phyloP scores from a whole-genome alignment of 768 basidiomycete species.

The Vishniacozyma victoriae region DNA sequence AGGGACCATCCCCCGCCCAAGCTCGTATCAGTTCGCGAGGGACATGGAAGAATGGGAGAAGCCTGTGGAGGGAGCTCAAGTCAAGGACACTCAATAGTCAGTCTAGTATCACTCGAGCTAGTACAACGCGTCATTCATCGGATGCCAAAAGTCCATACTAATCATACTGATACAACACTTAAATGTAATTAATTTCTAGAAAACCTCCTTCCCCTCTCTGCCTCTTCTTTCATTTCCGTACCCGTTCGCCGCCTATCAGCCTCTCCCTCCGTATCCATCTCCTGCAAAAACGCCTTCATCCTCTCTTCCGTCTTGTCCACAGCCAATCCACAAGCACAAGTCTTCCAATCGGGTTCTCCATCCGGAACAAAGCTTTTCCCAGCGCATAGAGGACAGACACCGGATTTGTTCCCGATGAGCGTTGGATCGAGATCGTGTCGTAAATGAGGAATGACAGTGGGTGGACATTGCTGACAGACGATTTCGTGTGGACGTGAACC shows the following conservation, averaged over 20 bases:
- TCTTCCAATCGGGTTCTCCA: neutral
- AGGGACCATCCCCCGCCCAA: neutral
- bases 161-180: no score
- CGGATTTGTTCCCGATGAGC: neutral
- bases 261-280: neutral
- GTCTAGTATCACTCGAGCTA: no score
- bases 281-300: slow-evolving; percentile 1
- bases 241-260: no score
- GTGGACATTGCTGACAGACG: neutral
- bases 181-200: no score
- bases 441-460: neutral
- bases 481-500: neutral
- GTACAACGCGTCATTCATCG: no score
- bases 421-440: neutral
- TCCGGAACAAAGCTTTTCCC: neutral
- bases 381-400: neutral
- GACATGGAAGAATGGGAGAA: neutral
- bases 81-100: no score
- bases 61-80: neutral
- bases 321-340: slow-evolving; percentile 3
- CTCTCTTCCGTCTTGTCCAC: slow-evolving; percentile 4
- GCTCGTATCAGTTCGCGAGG: neutral
- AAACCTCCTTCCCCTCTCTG: no score
- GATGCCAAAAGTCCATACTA: no score
- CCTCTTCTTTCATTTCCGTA: no score